Conservation (phyloP, 31 red algal species). For the Bonnemaisonia californica region DNA sequence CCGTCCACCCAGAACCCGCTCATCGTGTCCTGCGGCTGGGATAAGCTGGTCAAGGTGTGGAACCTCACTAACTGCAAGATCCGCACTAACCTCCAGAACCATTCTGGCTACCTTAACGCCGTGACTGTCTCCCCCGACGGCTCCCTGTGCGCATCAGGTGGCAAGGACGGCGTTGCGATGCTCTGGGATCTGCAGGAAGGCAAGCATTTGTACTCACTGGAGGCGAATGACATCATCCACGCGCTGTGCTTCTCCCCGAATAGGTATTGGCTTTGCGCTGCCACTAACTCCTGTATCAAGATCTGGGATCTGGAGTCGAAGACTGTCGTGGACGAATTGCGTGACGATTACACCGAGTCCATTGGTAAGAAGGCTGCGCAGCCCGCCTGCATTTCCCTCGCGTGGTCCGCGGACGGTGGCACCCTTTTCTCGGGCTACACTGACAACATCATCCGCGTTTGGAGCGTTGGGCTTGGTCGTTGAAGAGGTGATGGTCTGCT, state of each 20-base stretch:
- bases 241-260: conserved; percentile 99
- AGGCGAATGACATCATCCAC: conserved; percentile 98
- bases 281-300: conserved; percentile 94
- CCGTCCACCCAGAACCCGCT: conserved; percentile 90
- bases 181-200: conserved; percentile 98
- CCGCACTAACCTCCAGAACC: conserved; percentile 82
- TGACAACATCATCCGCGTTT: conserved; percentile 96
- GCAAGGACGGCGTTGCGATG: conserved; percentile 96
- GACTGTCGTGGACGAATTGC: conserved; percentile 94
- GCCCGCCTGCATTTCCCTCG: conserved; percentile 91
- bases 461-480: conserved; percentile 66
- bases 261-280: conserved; percentile 99
- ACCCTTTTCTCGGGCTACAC: conserved; percentile 98
- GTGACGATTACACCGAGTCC: conserved; percentile 77
- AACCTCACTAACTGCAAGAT: conserved; percentile 94
- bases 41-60: conserved; percentile 98
- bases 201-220: conserved; percentile 94
- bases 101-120: conserved; percentile 94
- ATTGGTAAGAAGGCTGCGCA: conserved; percentile 91
- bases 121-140: conserved; percentile 99
- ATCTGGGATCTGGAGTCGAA: conserved; percentile 99
- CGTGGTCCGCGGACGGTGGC: conserved; percentile 97
- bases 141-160: conserved; percentile 95
- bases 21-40: conserved; percentile 99
- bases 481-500: neutral